Base-by-base conservation (phyloP, 768 basidiomycete genomes). In the Pisolithus albus region DNA sequence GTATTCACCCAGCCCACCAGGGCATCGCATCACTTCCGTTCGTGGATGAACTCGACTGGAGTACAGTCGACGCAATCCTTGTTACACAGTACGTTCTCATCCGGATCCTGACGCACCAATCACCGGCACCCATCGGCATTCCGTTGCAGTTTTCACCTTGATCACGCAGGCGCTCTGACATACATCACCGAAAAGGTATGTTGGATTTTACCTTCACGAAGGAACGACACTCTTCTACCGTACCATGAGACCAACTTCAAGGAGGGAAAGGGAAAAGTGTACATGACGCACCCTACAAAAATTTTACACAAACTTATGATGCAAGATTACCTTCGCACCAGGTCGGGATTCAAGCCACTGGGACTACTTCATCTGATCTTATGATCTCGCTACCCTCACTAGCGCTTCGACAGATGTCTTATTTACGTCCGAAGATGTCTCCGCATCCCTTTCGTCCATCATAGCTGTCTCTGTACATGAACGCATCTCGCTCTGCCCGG, bases 271-370 rank as follows among this genome's bases (percentile, higher is more conserved):
- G 95, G 95, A 18, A 95, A 94, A 61, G 92, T 97, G 8, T 99
- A 97, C 72, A 99, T 97, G 95, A 97, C 95, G 2, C 91, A 93
- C 68, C 92, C 95, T 1, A 99, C 95, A 10, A 99, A 98, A 69
- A 94, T 92, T 3, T 80, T 97, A 46, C 93, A 97, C 73, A 92
- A 92, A 56, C 89, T 94, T 66, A 92, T 97, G 77, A 97, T 97
- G 94, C 92, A 94, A 67, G 95, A 97, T 63, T 94, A 88, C 63
- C 85, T 97, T 49, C 82, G 90, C 28, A 92, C 88, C 79, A 82
- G 89, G 93, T 93, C 44, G 46, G 80, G 11, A 13, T 71, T 18
- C 28, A 23, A 30, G 24, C 32, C 5, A 23, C 36, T 41, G 7
- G 16, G 4, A 15, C 28, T 16, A 11, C 28, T 43, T 44, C 15